These are phyloP conservation scores for Euphorbia celastroides DNA, from an alignment of 441 rosid genomes.

Conservation along the genomic window DNA sequence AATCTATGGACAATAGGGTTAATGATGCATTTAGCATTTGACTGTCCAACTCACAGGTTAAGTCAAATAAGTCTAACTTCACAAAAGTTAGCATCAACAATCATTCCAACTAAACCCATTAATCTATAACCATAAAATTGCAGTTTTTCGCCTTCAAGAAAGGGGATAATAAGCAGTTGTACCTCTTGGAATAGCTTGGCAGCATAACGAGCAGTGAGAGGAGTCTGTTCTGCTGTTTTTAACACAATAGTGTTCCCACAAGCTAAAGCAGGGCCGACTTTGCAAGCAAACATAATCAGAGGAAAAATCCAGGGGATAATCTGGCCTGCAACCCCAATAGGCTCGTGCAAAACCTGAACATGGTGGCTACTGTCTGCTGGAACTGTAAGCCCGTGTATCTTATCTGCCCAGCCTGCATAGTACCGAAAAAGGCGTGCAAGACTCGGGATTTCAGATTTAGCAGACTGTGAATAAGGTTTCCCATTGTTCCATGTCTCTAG, in stretches of 20 bases:
- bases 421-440: constrained; percentile 57
- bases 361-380: constrained; percentile 47
- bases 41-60: no score
- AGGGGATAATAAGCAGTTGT: background rate
- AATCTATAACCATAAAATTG: background rate
- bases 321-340: constrained; percentile 65
- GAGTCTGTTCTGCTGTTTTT: constrained; percentile 59
- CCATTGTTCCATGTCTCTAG: constrained; percentile 88
- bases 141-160: background rate
- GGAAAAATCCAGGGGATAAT: constrained; percentile 68
- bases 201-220: constrained; percentile 46
- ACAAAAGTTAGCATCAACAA: no score
- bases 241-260: constrained; percentile 50
- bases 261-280: constrained; percentile 57
- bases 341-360: constrained; percentile 52
- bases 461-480: constrained; percentile 67
- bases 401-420: constrained; percentile 87
- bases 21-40: no score
- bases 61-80: no score
- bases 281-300: constrained; percentile 53
- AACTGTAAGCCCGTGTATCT: constrained; percentile 59
- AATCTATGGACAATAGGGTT: no score
- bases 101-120: background rate
- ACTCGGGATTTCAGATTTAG: constrained; percentile 58
- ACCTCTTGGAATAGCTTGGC: constrained; percentile 51